Evolutionary conservation across 2,329 filamentous ascomycete genomes (phyloP).

Genomic region (Aspergillus chevalieri): DNA sequence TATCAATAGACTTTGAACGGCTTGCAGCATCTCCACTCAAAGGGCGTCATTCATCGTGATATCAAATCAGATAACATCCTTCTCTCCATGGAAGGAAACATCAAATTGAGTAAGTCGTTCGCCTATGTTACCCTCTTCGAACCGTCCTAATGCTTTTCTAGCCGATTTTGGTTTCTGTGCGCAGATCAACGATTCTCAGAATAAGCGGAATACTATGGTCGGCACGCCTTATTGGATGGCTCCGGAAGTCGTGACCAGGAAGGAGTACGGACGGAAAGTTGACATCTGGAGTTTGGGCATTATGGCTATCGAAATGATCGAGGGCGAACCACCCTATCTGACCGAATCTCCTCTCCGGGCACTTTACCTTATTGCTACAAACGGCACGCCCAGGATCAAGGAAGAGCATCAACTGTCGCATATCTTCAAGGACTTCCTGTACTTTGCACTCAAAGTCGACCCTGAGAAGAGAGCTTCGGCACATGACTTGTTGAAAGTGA

Average conservation of each 20-base stretch:
- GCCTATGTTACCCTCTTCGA: neutral
- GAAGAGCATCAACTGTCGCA: slow-evolving; percentile 76
- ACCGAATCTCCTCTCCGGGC: slow-evolving; percentile 91
- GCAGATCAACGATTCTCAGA: slow-evolving; percentile 93
- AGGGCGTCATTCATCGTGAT: slow-evolving; percentile 95
- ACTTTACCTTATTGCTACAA: slow-evolving; percentile 92
- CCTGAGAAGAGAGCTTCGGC: slow-evolving; percentile 94
- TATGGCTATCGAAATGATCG: slow-evolving; percentile 99
- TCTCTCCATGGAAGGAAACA: slow-evolving; percentile 86
- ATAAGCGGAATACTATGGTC: slow-evolving; percentile 98
- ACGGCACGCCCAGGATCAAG: slow-evolving; percentile 91
- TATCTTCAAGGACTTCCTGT: slow-evolving; percentile 84
- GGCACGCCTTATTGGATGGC: slow-evolving; percentile 99
- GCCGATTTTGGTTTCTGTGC: slow-evolving; percentile 98
- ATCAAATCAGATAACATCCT: slow-evolving; percentile 99
- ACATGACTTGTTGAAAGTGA: slow-evolving; percentile 84
- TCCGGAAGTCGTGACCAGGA: slow-evolving; percentile 91
- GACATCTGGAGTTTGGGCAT: slow-evolving; percentile 98
- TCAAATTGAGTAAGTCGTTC: slow-evolving; percentile 78
- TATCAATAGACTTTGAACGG: slow-evolving; percentile 66
- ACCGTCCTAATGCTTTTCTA: slow-evolving; percentile 35
- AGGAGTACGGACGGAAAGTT: slow-evolving; percentile 96
- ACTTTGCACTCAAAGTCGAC: slow-evolving; percentile 91
- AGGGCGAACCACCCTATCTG: slow-evolving; percentile 93
- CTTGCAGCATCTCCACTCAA: slow-evolving; percentile 90